phyloP scores from a whole-genome alignment of 2,329 filamentous ascomycete genomes.

The Xylariomycetidae sp. region DNA sequence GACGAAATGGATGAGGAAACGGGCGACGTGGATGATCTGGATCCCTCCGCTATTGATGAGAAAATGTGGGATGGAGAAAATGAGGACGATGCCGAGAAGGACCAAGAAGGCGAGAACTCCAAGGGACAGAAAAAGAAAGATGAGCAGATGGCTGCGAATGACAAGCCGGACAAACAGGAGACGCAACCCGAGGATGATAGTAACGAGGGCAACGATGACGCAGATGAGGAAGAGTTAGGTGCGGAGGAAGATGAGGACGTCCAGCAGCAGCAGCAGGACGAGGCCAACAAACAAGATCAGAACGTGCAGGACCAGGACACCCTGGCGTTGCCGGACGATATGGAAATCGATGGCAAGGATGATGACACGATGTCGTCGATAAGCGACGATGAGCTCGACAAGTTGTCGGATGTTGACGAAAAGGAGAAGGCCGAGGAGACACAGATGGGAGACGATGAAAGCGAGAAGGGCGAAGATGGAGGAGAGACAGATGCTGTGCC shows the following conservation, averaged over 20 bases:
- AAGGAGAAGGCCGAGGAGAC: conserved; percentile 39
- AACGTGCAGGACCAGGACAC: conserved; percentile 78
- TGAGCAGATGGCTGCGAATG: conserved; percentile 50
- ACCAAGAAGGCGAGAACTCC: conserved; percentile 70
- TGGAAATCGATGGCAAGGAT: conserved; percentile 71
- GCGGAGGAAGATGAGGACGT: conserved; percentile 55
- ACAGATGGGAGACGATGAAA: conserved; percentile 33
- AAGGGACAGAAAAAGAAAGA: conserved; percentile 65
- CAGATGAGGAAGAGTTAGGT: conserved; percentile 60
- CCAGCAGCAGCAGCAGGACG: conserved; percentile 47
- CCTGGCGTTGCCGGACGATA: conserved; percentile 80
- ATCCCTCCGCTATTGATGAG: conserved; percentile 87
- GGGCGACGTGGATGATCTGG: conserved; percentile 85
- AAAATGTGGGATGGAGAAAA: conserved; percentile 96
- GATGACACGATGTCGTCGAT: conserved; percentile 47
- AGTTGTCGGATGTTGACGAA: conserved; percentile 47
- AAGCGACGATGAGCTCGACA: conserved; percentile 54
- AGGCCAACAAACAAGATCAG: conserved; percentile 61
- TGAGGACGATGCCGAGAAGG: conserved; percentile 75
- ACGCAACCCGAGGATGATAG: conserved; percentile 38
- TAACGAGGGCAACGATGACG: conserved; percentile 42
- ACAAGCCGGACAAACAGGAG: conserved; percentile 55
- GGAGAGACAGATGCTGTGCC: conserved; percentile 39
- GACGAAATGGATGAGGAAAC: conserved; percentile 86
- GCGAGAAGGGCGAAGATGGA: conserved; percentile 38